Conservation (phyloP, 2,329 filamentous ascomycete species). For the Neonectria sp. region DNA sequence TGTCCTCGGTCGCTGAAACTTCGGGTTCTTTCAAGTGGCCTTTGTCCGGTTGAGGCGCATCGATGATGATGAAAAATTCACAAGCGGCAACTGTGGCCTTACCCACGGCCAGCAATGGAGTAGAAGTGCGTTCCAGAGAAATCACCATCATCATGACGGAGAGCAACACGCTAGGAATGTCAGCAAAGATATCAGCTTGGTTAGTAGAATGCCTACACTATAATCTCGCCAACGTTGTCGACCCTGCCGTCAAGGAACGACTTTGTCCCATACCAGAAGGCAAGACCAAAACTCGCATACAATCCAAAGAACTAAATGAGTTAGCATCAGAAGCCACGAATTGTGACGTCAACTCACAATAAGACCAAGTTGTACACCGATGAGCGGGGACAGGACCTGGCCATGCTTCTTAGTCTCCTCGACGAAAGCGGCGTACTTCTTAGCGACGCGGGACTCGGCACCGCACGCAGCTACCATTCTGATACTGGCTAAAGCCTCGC, state of each 20-base stretch:
- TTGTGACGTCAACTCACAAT: conserved; percentile 51
- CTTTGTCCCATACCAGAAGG: conserved; percentile 75
- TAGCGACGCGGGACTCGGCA: conserved; percentile 68
- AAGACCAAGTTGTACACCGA: conserved; percentile 67
- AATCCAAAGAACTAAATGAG: conserved; percentile 65
- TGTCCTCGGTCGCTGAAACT: conserved; percentile 56
- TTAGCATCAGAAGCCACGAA: conserved; percentile 27
- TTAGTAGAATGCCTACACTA: conserved; percentile 61
- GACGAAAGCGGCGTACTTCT: conserved; percentile 69
- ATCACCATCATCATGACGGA: conserved; percentile 72
- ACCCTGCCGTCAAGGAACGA: conserved; percentile 64
- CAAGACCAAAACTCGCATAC: conserved; percentile 68
- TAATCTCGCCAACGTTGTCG: conserved; percentile 65
- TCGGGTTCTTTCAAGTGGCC: conserved; percentile 56
- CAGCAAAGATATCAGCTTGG: neutral
- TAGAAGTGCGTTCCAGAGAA: conserved; percentile 70
- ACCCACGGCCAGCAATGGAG: conserved; percentile 70
- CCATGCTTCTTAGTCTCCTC: conserved; percentile 67
- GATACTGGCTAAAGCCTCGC: conserved; percentile 72
- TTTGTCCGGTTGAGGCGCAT: conserved; percentile 58
- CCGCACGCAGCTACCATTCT: conserved; percentile 76
- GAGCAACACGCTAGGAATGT: conserved; percentile 61
- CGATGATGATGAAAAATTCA: conserved; percentile 70
- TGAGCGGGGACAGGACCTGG: conserved; percentile 64
- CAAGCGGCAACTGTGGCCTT: conserved; percentile 72